Percentiles rank a stretch among this genome's conserved stretches.
These are phyloP conservation scores for Thymus mandschuricus DNA, from an alignment of 257 asterid species.

Conservation along the genomic window DNA sequence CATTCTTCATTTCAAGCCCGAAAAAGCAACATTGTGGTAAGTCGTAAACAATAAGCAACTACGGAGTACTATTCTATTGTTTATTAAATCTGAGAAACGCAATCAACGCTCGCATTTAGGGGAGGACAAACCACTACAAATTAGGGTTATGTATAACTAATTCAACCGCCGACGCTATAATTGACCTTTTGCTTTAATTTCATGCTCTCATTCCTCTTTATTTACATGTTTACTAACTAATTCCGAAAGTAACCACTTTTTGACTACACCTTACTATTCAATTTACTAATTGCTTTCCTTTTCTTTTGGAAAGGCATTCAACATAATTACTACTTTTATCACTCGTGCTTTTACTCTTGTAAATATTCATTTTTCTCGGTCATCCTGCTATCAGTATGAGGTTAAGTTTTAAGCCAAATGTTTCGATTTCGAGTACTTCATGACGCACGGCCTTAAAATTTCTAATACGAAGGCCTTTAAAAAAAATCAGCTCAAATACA, in stretches of 20 bases:
- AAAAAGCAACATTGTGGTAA: neutral
- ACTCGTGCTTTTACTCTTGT: too few relatives aligned
- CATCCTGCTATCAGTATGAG: too few relatives aligned
- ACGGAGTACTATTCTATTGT: too few relatives aligned
- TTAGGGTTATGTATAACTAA: conserved; percentile 3
- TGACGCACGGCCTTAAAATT: too few relatives aligned
- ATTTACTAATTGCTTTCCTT: neutral
- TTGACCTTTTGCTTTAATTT: conserved; percentile 27
- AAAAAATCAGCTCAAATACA: too few relatives aligned
- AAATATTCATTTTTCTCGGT: too few relatives aligned
- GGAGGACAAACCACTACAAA: neutral
- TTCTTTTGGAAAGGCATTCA: neutral
- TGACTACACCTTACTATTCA: neutral
- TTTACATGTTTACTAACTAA: neutral
- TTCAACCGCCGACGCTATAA: conserved; percentile 28
- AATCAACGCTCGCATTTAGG: conserved; percentile 21
- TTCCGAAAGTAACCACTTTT: neutral
- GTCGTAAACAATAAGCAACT: neutral
- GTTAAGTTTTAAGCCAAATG: too few relatives aligned
- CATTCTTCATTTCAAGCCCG: neutral
- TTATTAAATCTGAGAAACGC: conserved; percentile 9
- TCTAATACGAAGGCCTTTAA: too few relatives aligned
- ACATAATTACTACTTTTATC: neutral
- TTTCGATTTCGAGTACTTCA: too few relatives aligned
- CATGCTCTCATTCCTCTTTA: conserved; percentile 1